These are phyloP conservation scores for Ophiobolus disseminans DNA, from an alignment of 2,329 filamentous ascomycete species.

Conservation along the genomic window DNA sequence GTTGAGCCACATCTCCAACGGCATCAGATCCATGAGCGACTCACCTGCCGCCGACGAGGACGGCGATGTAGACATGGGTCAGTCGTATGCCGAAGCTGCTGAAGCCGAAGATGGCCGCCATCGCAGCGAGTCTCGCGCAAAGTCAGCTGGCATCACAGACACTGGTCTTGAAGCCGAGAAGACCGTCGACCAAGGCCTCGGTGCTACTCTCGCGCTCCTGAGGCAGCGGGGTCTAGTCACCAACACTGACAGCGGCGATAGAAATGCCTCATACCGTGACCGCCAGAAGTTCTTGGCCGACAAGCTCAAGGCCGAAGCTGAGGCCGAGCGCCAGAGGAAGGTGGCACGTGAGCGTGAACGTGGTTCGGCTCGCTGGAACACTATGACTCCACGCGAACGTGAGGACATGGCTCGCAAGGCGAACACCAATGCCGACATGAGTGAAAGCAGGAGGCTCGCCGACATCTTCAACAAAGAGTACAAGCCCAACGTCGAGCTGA, in stretches of 20 bases:
- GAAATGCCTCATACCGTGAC: constrained; percentile 72
- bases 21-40: constrained; percentile 30
- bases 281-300: constrained; percentile 81
- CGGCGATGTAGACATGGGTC: constrained; percentile 62
- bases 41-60: constrained; percentile 55
- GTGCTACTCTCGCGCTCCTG: constrained; percentile 80
- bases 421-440: constrained; percentile 86
- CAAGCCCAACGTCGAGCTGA: constrained; percentile 87
- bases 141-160: constrained; percentile 62
- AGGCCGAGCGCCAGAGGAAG: constrained; percentile 80
- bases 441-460: constrained; percentile 80
- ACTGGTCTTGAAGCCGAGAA: constrained; percentile 87
- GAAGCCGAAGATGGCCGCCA: constrained; percentile 55
- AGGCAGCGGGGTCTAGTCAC: constrained; percentile 84
- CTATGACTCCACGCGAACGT: constrained; percentile 88
- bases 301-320: constrained; percentile 76
- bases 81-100: constrained; percentile 60
- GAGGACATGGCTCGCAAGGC: constrained; percentile 89
- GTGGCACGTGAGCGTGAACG: constrained; percentile 89
- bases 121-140: constrained; percentile 38
- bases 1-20: constrained; percentile 36
- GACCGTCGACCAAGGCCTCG: constrained; percentile 78
- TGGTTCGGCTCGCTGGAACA: constrained; percentile 77
- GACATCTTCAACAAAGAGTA: constrained; percentile 88
- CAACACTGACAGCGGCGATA: constrained; percentile 65